Conservation (phyloP, 2,329 filamentous ascomycete genomes). For the Calonectria honghensis region DNA sequence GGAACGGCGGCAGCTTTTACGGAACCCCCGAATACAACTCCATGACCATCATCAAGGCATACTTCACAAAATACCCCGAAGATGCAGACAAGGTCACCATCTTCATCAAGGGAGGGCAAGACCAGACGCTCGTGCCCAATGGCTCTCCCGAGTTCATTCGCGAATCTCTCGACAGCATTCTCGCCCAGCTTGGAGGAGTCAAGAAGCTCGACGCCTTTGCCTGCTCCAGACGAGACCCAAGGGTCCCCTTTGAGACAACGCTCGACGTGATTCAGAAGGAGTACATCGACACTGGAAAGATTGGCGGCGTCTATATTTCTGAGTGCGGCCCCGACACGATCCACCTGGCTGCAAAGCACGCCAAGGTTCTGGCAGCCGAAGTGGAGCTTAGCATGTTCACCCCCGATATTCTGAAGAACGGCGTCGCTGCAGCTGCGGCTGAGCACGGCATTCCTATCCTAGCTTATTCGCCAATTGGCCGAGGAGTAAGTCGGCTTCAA, state of each 20-base stretch:
- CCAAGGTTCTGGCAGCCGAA: constrained; percentile 70
- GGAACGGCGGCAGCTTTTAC: constrained; percentile 81
- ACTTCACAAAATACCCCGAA: constrained; percentile 79
- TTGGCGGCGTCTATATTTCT: constrained; percentile 71
- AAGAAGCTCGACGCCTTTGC: constrained; percentile 78
- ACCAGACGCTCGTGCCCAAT: constrained; percentile 64
- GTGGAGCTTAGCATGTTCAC: constrained; percentile 72
- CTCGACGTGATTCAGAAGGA: constrained; percentile 66
- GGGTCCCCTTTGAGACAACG: constrained; percentile 65
- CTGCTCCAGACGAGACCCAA: constrained; percentile 73
- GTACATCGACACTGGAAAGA: constrained; percentile 71
- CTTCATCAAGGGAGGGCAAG: constrained; percentile 75
- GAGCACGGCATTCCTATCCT: constrained; percentile 81
- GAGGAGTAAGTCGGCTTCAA: constrained; percentile 63
- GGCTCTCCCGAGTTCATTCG: constrained; percentile 73
- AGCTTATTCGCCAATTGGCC: constrained; percentile 83
- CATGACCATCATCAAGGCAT: constrained; percentile 76
- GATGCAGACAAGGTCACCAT: constrained; percentile 78
- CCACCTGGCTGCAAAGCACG: constrained; percentile 66
- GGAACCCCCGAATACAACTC: constrained; percentile 74
- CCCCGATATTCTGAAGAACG: constrained; percentile 69
- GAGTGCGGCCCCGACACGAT: constrained; percentile 71
- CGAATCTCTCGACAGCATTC: constrained; percentile 70
- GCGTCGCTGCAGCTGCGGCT: constrained; percentile 72
- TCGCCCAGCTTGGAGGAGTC: constrained; percentile 66